Evolutionary conservation across 257 asterid genomes (phyloP), one percentile per base, ranked within the genome.

Genomic region (Osmanthus fragrans): DNA sequence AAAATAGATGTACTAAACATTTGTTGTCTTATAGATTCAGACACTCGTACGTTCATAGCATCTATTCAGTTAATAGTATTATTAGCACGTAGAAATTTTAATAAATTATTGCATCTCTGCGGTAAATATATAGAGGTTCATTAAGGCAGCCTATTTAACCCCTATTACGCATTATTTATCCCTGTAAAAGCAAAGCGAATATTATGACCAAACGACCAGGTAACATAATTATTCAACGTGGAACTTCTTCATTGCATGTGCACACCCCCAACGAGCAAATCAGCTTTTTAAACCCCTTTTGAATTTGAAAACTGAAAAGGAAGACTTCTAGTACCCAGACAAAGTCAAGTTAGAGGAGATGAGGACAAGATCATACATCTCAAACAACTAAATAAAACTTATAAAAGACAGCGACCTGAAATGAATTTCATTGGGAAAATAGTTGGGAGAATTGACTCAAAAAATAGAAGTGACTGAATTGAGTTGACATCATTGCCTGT

Each of bases 331-430:
- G 21, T 56, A 19, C 21, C 18, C 15, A 49, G 40, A 63, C 39
- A 36, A 73, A 68, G 36, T 27, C 63, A 21, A 40, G 49, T 10
- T 11, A 47, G 65, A 70, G 34, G 4, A 40, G 8, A 15, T 4
- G 56, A 47, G 7, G n/a, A 47, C 56, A 47, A 15, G 19, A 15
- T 47, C n/a, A 47, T 47, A 47, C n/a, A 47, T 47, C 56, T 47
- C 56, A 47, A 15, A 45, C 54, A 45, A 45, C 13, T 45, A 45
- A 45, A 45, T 45, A 45, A 40, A 40, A 40, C 15, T 10, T 9
- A 40, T 9, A 40, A 45, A 45, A 47, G n/a, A 16, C 56, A 40
- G 11, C 49, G 2, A 86, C 94, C 98, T 90, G 92, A 95, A 74
- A 81, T 97, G 97, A 82, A 47, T 47, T 47, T 47, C 51, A 49